phyloP scores from a whole-genome alignment of 768 basidiomycete genomes.

The Heimioporus sp. region DNA sequence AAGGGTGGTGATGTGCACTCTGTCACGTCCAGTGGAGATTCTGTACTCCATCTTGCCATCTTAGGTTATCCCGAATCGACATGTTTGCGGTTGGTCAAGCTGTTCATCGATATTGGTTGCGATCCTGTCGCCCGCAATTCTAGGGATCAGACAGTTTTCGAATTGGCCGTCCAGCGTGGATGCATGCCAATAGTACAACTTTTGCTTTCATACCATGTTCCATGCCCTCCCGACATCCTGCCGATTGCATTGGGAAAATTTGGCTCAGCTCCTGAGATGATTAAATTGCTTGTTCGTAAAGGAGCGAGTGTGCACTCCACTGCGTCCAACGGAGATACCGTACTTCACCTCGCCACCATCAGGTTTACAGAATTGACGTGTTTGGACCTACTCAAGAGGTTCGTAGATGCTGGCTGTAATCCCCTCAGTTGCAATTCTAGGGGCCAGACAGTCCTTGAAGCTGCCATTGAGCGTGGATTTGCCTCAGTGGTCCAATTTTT shows the following conservation, averaged over 20 bases:
- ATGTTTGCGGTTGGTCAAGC: too few species aligned
- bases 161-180: not conserved
- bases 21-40: not conserved
- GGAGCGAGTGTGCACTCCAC: not conserved
- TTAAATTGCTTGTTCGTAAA: not conserved
- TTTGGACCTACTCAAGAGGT: not conserved
- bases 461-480: not conserved
- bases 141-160: not conserved
- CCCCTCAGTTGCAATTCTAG: not conserved
- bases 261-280: not conserved
- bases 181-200: not conserved
- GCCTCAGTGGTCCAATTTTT: not conserved
- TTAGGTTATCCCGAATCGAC: too few species aligned
- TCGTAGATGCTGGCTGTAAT: not conserved
- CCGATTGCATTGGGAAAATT: too few species aligned
- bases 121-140: too few species aligned
- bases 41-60: too few species aligned
- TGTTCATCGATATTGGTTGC: too few species aligned
- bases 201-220: not conserved
- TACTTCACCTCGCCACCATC: not conserved
- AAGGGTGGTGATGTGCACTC: not conserved
- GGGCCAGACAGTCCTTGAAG: not conserved
- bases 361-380: not conserved
- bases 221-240: not conserved
- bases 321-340: not conserved